Percentiles rank a stretch among this genome's conserved stretches.
phyloP scores from a whole-genome alignment of 768 basidiomycete genomes.

The Rhodotorula babjevae region DNA sequence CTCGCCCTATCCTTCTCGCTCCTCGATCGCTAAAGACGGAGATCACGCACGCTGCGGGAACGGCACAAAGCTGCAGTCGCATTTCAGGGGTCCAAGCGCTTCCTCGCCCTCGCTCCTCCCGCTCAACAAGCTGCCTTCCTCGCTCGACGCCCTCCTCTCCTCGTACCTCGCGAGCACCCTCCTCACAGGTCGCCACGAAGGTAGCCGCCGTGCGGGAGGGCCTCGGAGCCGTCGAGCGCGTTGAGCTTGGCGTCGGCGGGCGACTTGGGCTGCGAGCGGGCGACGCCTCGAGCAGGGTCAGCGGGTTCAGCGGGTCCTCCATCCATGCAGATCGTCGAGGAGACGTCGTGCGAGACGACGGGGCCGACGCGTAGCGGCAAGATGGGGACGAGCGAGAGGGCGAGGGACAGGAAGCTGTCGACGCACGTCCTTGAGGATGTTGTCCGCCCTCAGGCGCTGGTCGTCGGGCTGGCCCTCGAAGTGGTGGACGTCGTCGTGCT shows the following conservation, averaged over 20 bases:
- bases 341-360: not conserved
- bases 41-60: no score
- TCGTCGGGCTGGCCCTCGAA: not conserved
- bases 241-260: constrained; percentile 9
- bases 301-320: no score
- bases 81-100: no score
- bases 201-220: constrained; percentile 14
- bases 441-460: not conserved
- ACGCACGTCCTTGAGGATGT: constrained; percentile 4
- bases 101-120: no score
- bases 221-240: constrained; percentile 9
- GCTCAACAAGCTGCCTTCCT: no score
- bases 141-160: no score
- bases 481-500: constrained; percentile 3
- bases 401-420: no score
- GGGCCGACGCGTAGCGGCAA: not conserved
- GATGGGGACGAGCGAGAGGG: not conserved
- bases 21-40: no score
- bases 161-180: not conserved
- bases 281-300: no score
- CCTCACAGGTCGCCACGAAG: constrained; percentile 8
- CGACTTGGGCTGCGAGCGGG: not conserved
- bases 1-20: no score
- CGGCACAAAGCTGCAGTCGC: no score
- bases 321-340: no score